Percentiles rank a stretch among this genome's conserved stretches.
Evolutionary conservation across 1,284 basidiomycete genomes (phyloP).

Genomic region (Trametes sp.): DNA sequence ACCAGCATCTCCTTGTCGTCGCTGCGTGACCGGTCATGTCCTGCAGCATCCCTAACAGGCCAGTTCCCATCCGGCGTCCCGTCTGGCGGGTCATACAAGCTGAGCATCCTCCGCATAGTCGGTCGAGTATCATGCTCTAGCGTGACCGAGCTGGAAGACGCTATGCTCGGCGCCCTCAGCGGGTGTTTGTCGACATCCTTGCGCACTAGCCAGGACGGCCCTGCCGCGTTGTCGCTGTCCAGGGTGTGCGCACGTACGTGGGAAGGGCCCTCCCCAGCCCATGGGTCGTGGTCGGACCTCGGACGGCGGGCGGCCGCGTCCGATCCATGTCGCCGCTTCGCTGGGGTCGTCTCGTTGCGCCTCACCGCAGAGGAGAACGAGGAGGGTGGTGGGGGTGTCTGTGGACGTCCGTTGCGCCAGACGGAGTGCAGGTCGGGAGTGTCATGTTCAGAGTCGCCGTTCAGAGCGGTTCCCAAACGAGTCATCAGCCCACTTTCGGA

Average conservation of each 20-base stretch:
- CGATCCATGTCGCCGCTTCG: constrained; percentile 38
- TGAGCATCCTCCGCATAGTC: constrained; percentile 40
- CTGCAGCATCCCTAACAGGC: not conserved
- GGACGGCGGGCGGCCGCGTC: constrained; percentile 32
- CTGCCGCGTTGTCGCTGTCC: constrained; percentile 28
- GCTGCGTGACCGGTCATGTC: constrained; percentile 12
- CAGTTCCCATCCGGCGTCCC: not conserved
- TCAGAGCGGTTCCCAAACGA: not conserved
- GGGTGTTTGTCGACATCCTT: constrained; percentile 27
- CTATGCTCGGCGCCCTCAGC: constrained; percentile 24
- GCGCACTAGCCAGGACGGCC: constrained; percentile 23
- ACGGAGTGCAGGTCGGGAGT: constrained; percentile 4
- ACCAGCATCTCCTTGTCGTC: constrained; percentile 54
- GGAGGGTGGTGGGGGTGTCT: constrained; percentile 11
- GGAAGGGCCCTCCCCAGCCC: constrained; percentile 7
- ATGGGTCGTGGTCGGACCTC: constrained; percentile 40
- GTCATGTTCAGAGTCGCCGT: not conserved
- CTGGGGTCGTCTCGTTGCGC: constrained; percentile 34
- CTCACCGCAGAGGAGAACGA: constrained; percentile 42
- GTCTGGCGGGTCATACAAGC: constrained; percentile 23
- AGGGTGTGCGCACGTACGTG: constrained; percentile 40
- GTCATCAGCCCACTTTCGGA: not conserved
- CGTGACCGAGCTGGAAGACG: constrained; percentile 26
- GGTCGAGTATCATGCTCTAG: constrained; percentile 41
- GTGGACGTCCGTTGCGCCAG: constrained; percentile 5